Base-by-base conservation (phyloP, 2,329 filamentous ascomycete species). In the Septoria petroselini region DNA sequence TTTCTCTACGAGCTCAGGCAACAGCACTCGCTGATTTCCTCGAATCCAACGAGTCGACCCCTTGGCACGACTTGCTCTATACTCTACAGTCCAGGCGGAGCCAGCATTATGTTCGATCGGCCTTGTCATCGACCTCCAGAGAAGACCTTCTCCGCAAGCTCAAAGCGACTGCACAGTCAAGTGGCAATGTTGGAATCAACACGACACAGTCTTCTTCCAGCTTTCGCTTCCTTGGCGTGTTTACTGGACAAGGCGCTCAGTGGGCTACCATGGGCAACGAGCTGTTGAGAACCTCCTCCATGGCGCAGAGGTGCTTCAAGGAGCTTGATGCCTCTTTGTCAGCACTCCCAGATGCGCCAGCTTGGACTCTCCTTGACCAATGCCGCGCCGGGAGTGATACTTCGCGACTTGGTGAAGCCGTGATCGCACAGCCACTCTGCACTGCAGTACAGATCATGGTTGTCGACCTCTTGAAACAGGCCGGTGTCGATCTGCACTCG, bases 391-490 rank as follows among this genome's bases (percentile, higher is more conserved):
- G 47, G 11, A 34, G 19, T 14, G 35, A 45, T 9, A 25, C 35
- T 6, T 51, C 42, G 2, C 48, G 50, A 3, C 23, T 61, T 7
- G 14, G 47, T 18, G 48, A 63, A 17, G 58, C 68, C 2, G 60
- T 58, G 19, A 55, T 79, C 19, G 70, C 74, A 0, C 79, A 82
- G 55, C 76, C 79, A 1, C 58, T 79, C 0, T 80, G 74, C 43
- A 81, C 78, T 0, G 78, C 77, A 0, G 31, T 82, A 1, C 80
- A 82, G 55, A 67, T 82, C 1, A 77, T 68, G 0, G 57, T 79
- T 1, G 65, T 75, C 0, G 67, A 76, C n/a, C 57, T 72, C 0
- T 65, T 78, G 1, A 17, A 12, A 6, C 33, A 50, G 3, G 60
- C 53, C 43, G 53, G 50, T 7, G 50, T 68, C 5, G 2, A 11